Evolutionary conservation across 495 filamentous ascomycete species (phyloP).

Genomic region (Penicillium crystallinum): DNA sequence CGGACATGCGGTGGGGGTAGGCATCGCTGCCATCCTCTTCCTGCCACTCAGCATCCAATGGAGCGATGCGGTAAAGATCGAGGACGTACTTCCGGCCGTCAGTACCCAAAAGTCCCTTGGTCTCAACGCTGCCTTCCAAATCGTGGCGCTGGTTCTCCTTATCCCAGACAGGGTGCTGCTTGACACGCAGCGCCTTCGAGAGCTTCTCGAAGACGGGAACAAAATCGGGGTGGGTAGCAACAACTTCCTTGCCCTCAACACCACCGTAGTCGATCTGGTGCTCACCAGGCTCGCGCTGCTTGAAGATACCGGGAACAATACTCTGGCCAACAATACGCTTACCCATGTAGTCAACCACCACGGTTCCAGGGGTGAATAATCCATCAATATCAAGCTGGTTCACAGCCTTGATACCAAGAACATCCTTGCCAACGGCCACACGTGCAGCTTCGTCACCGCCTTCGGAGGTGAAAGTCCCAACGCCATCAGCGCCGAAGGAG

Average conservation of each 20-base stretch:
- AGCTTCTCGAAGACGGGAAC: slow-evolving; percentile 81
- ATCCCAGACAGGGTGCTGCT: slow-evolving; percentile 97
- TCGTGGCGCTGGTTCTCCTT: slow-evolving; percentile 88
- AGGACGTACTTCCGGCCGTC: slow-evolving; percentile 96
- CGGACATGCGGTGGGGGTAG: slow-evolving; percentile 95
- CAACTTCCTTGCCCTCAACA: slow-evolving; percentile 93
- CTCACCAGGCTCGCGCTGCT: slow-evolving; percentile 93
- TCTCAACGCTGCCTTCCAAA: slow-evolving; percentile 93
- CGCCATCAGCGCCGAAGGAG: slow-evolving; percentile 95
- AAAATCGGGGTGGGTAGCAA: slow-evolving; percentile 84
- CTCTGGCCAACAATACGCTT: slow-evolving; percentile 97
- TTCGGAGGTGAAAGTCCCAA: slow-evolving; percentile 93
- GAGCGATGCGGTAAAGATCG: slow-evolving; percentile 91
- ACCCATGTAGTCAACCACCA: slow-evolving; percentile 94
- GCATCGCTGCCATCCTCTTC: slow-evolving; percentile 62
- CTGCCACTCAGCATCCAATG: slow-evolving; percentile 85
- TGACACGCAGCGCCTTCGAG: slow-evolving; percentile 78
- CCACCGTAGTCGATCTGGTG: slow-evolving; percentile 98
- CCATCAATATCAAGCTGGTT: slow-evolving; percentile 96
- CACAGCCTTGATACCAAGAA: slow-evolving; percentile 84
- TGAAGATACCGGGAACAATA: slow-evolving; percentile 98
- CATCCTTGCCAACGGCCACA: slow-evolving; percentile 95
- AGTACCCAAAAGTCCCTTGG: slow-evolving; percentile 94
- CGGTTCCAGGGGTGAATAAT: slow-evolving; percentile 90
- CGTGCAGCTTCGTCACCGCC: slow-evolving; percentile 96